Percentiles rank a stretch among this genome's conserved stretches.
These are phyloP conservation scores for Allantophomopsis cytisporea DNA, from an alignment of 2,329 filamentous ascomycete genomes.

Conservation along the genomic window DNA sequence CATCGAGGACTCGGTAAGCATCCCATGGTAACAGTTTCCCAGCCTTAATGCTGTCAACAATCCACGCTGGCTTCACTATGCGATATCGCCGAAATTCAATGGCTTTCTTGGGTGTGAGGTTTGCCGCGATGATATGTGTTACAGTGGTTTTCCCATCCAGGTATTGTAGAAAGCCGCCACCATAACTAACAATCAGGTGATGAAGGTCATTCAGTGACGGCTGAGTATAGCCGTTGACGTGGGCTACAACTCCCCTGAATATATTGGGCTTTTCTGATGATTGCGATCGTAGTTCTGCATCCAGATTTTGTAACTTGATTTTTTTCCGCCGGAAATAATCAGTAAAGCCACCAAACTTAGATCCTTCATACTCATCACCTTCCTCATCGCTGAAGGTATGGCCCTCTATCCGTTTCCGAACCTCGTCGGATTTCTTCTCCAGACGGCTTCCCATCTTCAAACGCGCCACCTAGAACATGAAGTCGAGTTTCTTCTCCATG, in stretches of 20 bases:
- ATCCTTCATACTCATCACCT: constrained; percentile 83
- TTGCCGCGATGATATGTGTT: constrained; percentile 90
- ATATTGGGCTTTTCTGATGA: constrained; percentile 63
- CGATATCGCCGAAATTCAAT: constrained; percentile 80
- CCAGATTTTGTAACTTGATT: constrained; percentile 91
- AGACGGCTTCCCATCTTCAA: constrained; percentile 41
- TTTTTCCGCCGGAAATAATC: constrained; percentile 96
- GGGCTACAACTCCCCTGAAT: constrained; percentile 80
- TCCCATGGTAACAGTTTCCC: constrained; percentile 78
- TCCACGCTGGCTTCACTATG: constrained; percentile 89
- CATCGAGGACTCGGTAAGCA: constrained; percentile 70
- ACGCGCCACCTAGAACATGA: no score
- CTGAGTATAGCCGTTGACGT: constrained; percentile 94
- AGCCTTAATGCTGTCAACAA: constrained; percentile 76
- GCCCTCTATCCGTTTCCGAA: constrained; percentile 45
- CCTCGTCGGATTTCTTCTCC: constrained; percentile 47
- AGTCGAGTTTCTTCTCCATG: no score
- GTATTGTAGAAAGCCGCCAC: constrained; percentile 92
- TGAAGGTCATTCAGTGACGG: constrained; percentile 85
- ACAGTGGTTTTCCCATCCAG: constrained; percentile 88
- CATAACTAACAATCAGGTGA: constrained; percentile 76
- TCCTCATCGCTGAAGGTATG: constrained; percentile 69
- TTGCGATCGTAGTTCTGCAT: constrained; percentile 63
- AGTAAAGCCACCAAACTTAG: constrained; percentile 74
- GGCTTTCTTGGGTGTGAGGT: constrained; percentile 81